phyloP scores from a whole-genome alignment of 495 filamentous ascomycete genomes.

The Xanthoparmelia taractica region DNA sequence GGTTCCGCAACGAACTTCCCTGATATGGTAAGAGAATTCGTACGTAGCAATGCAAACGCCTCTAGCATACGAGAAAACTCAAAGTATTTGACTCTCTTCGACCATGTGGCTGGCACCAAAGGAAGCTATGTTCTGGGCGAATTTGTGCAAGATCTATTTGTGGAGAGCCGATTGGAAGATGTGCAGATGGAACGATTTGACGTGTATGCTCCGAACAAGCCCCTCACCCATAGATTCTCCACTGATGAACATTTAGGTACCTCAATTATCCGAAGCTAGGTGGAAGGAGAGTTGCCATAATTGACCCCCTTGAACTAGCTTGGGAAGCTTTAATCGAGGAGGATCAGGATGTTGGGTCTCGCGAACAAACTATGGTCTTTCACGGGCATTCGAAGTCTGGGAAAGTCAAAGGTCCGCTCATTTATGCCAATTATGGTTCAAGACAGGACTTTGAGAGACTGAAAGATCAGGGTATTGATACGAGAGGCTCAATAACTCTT shows the following conservation, averaged over 20 bases:
- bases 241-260: constrained; percentile 29
- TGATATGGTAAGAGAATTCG: constrained; percentile 58
- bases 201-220: constrained; percentile 43
- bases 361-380: constrained; percentile 62
- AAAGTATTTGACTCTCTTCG: constrained; percentile 62
- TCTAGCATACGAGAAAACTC: constrained; percentile 62
- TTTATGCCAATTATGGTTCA: constrained; percentile 91
- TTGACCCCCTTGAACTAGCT: constrained; percentile 56
- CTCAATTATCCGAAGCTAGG: constrained; percentile 77
- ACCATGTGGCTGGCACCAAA: constrained; percentile 85
- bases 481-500: constrained; percentile 74
- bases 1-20: constrained; percentile 53
- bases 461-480: constrained; percentile 58
- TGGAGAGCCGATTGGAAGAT: constrained; percentile 59
- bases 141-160: constrained; percentile 70
- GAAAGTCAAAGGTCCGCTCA: constrained; percentile 81
- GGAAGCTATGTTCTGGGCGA: constrained; percentile 76
- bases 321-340: constrained; percentile 91
- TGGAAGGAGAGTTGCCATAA: constrained; percentile 73
- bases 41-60: constrained; percentile 60
- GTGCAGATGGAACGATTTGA: constrained; percentile 67
- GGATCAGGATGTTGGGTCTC: constrained; percentile 46
- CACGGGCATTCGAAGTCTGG: constrained; percentile 86
- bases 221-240: neutral
- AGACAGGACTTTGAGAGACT: constrained; percentile 71